phyloP scores from a whole-genome alignment of 1,284 basidiomycete genomes.

The Trichosporon asahii region DNA sequence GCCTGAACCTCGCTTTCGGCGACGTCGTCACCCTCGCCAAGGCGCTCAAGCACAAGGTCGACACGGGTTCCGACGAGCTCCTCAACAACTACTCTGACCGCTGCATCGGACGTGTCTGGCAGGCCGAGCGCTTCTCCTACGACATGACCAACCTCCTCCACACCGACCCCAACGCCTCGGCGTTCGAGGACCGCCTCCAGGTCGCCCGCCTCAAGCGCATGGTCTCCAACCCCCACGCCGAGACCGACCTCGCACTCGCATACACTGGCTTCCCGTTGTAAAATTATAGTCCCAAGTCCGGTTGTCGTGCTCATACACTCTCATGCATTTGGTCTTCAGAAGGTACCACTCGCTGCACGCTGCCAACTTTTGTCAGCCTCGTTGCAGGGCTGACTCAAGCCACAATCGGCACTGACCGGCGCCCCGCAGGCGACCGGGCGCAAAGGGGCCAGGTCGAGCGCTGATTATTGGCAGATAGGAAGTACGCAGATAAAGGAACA shows the following conservation, averaged over 20 bases:
- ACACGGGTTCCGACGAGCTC: slow-evolving; percentile 19
- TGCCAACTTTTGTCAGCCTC: neutral
- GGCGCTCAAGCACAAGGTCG: slow-evolving; percentile 25
- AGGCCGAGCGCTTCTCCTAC: slow-evolving; percentile 29
- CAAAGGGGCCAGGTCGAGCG: neutral
- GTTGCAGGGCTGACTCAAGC: neutral
- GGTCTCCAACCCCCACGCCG: slow-evolving; percentile 15
- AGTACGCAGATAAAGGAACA: neutral
- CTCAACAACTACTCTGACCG: slow-evolving; percentile 23
- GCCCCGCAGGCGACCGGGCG: neutral
- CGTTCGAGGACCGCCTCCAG: slow-evolving; percentile 25
- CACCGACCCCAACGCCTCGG: slow-evolving; percentile 17
- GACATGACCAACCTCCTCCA: slow-evolving; percentile 29
- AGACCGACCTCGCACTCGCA: slow-evolving; percentile 21
- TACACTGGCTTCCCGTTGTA: slow-evolving; percentile 28
- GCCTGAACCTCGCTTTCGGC: slow-evolving; percentile 26
- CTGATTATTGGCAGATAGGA: no score
- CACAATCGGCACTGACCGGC: neutral
- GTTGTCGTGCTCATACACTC: neutral
- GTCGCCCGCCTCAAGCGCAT: slow-evolving; percentile 22
- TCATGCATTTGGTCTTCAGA: slow-evolving; percentile 1
- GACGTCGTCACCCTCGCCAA: slow-evolving; percentile 26
- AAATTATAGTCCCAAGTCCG: neutral
- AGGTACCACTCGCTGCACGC: neutral
- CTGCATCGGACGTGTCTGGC: slow-evolving; percentile 25